Conservation (phyloP, 2,329 filamentous ascomycete genomes). For the Lasiodiplodia hormozganensis region DNA sequence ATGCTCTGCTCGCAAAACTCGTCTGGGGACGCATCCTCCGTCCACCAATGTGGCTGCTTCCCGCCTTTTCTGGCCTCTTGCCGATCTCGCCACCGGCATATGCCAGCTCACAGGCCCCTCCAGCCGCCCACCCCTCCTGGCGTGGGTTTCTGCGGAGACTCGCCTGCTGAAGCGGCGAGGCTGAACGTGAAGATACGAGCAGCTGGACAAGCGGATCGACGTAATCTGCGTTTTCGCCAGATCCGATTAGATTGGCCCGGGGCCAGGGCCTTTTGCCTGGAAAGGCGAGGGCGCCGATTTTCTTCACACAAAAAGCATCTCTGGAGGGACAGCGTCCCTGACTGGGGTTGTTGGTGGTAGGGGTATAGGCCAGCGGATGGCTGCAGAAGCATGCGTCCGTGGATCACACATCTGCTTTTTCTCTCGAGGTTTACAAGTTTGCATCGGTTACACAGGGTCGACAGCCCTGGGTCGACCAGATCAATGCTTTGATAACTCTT, state of each 20-base stretch:
- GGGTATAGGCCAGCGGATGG: conserved; percentile 15
- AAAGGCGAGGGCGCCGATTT: conserved; percentile 22
- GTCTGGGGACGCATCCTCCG: background rate
- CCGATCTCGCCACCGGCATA: conserved; percentile 24
- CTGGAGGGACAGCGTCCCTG: conserved; percentile 12
- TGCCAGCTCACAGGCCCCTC: conserved; percentile 19
- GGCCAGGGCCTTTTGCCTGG: conserved; percentile 6
- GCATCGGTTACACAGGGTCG: conserved; percentile 29
- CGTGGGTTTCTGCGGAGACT: conserved; percentile 3
- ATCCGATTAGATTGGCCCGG: conserved; percentile 25
- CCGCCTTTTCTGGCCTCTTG: conserved; percentile 11
- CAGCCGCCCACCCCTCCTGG: conserved; percentile 21
- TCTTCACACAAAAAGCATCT: conserved; percentile 27
- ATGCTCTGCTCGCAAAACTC: conserved; percentile 1
- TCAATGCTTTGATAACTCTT: conserved; percentile 28
- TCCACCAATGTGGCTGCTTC: conserved; percentile 26
- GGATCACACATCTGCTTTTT: conserved; percentile 27
- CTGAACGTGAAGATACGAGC: conserved; percentile 25
- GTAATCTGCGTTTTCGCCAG: conserved; percentile 23
- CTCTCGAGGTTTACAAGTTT: conserved; percentile 25
- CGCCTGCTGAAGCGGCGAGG: conserved; percentile 7
- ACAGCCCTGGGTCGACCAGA: conserved; percentile 24
- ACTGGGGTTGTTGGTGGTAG: conserved; percentile 22
- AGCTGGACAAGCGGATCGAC: conserved; percentile 17
- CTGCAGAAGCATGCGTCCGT: conserved; percentile 25